phyloP scores from a whole-genome alignment of 208 protist species.

The Wallacemonas rigidus region DNA sequence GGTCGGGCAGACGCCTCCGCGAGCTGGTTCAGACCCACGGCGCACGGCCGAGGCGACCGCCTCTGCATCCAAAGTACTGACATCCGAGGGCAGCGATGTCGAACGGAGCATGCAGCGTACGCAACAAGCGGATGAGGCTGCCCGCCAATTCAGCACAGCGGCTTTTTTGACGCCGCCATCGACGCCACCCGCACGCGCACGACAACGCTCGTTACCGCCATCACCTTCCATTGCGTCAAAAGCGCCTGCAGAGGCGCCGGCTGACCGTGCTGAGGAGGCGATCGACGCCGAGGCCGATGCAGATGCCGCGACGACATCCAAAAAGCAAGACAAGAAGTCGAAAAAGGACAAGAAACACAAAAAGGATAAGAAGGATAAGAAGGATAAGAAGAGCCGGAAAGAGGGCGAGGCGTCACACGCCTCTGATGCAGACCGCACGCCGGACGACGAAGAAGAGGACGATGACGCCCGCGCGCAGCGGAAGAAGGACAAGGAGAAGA shows the following conservation, averaged over 20 bases:
- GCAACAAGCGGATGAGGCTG: neutral
- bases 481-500: slow-evolving; percentile 15
- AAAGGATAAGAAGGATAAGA: slow-evolving; percentile 15
- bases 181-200: neutral
- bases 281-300: neutral
- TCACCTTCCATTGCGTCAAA: neutral
- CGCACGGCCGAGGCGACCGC: neutral
- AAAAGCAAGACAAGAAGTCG: slow-evolving; percentile 1
- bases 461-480: neutral
- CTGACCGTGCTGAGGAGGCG: neutral
- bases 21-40: neutral
- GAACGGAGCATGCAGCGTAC: too few species aligned
- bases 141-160: neutral
- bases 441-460: neutral
- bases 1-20: neutral
- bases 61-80: neutral
- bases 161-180: neutral
- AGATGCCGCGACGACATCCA: neutral
- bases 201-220: neutral
- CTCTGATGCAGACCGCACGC: neutral
- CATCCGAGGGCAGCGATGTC: neutral
- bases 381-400: slow-evolving; percentile 5
- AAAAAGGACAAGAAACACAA: slow-evolving; percentile 19
- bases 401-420: neutral
- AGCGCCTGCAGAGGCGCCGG: too few species aligned